Evolutionary conservation across 257 asterid genomes (phyloP), one percentile per base, ranked within the genome.

Genomic region (Nicotiana obtusifolia): DNA sequence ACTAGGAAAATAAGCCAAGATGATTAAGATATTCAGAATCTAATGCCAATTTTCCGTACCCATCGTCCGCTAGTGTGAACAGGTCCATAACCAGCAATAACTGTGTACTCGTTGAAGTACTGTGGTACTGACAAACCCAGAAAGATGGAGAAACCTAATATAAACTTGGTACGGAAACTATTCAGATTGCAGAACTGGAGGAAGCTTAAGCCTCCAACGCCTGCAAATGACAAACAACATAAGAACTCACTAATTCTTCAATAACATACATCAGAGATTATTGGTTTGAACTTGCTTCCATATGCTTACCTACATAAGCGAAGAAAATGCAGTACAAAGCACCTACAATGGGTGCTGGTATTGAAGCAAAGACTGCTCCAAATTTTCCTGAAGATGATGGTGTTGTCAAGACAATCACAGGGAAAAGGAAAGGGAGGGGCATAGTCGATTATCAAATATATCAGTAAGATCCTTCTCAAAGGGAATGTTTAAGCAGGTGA

Each of bases 111-210:
- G 9, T 95, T 94, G 94, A 92, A 95, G 91, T 95, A 92, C 81
- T 94, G 99, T 0, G 99, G 98, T 15, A 95, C 85, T 5, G 98
- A 92, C 83, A 95, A 89, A 54, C 99, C 99, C 33, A 95, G 88
- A 81, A 91, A 93, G 68, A 95, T 81, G 0, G 99, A 95, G 84
- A 95, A 92, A 24, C 99, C 99, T 8, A 95, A 52, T 83, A 95
- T 89, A 84, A 95, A 95, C 86, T 86, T 92, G 76, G 90, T 93
- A 10, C 99, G 86, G 92, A 95, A 95, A 82, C 96, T 94, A 85
- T 94, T 95, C 80, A 95, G 97, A 80, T 95, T 90, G 93, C 99
- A 93, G 90, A 95, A 95, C 84, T 95, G 99, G 84, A 95, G 98
- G 83, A 88, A 92, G 84, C 97, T 89, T 52, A 93, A 14, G 61